Evolutionary conservation across 106 monocot species (phyloP).

Genomic region (Acorus calamus): DNA sequence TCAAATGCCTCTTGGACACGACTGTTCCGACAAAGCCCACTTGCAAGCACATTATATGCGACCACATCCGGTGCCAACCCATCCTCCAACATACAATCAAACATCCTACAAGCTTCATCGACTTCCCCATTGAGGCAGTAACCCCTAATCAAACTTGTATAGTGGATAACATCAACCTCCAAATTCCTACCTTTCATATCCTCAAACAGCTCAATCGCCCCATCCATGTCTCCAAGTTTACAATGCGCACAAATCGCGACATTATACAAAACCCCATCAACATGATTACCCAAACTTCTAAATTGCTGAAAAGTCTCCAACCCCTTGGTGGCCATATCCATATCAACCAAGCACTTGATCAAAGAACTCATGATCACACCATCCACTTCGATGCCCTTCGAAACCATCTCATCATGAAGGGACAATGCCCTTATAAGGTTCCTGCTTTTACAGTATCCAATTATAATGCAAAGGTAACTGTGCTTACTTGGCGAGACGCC

Average conservation of each 20-base stretch:
- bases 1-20: slow-evolving; percentile 46
- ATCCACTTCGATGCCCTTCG: slow-evolving; percentile 28
- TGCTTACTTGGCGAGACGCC: slow-evolving; percentile 24
- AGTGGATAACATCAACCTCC: slow-evolving; percentile 55
- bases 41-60: slow-evolving; percentile 53
- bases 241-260: slow-evolving; percentile 62
- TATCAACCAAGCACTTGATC: slow-evolving; percentile 37
- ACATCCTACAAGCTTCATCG: slow-evolving; percentile 39
- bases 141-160: slow-evolving; percentile 66
- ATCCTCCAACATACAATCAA: slow-evolving; percentile 43
- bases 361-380: slow-evolving; percentile 32
- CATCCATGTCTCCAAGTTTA: slow-evolving; percentile 51
- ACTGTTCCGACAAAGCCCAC: slow-evolving; percentile 47
- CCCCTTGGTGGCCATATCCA: slow-evolving; percentile 31
- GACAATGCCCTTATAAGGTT: slow-evolving; percentile 38
- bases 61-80: slow-evolving; percentile 66
- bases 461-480: slow-evolving; percentile 57
- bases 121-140: slow-evolving; percentile 56
- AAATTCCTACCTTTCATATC: slow-evolving; percentile 56
- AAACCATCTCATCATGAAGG: slow-evolving; percentile 55
- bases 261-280: slow-evolving; percentile 63
- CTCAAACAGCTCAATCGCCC: slow-evolving; percentile 41
- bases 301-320: slow-evolving; percentile 35
- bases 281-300: slow-evolving; percentile 23
- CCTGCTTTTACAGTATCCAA: slow-evolving; percentile 32